phyloP scores from a whole-genome alignment of 1,139 yeast genomes.

The Saccharomycopsis hybrid region DNA sequence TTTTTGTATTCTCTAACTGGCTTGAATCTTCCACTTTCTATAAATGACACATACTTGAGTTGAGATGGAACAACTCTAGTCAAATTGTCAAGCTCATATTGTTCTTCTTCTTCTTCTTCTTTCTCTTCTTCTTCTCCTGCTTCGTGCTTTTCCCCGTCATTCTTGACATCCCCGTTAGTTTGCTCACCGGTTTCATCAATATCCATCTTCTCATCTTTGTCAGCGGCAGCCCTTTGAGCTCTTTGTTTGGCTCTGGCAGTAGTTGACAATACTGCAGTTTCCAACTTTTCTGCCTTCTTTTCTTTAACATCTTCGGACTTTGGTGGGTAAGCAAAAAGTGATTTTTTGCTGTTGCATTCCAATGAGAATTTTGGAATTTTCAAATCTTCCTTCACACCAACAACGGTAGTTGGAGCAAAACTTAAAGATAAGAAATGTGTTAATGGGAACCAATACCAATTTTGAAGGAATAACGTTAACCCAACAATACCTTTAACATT shows the following conservation, averaged over 20 bases:
- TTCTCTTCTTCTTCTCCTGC: conserved; percentile 26
- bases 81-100: conserved; percentile 69
- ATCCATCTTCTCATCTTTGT: conserved; percentile 36
- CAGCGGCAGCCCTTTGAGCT: conserved; percentile 68
- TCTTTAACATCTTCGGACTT: conserved; percentile 74
- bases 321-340: conserved; percentile 84
- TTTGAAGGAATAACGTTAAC: conserved; percentile 79
- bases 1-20: conserved; percentile 77
- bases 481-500: conserved; percentile 92
- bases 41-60: conserved; percentile 72
- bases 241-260: conserved; percentile 90
- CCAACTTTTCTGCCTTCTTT: conserved; percentile 82
- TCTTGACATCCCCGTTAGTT: conserved; percentile 25
- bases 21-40: conserved; percentile 66
- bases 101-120: conserved; percentile 30
- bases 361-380: conserved; percentile 81
- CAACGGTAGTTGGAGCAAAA: conserved; percentile 85
- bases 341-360: conserved; percentile 75
- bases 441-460: conserved; percentile 99
- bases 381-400: conserved; percentile 82
- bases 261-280: conserved; percentile 90
- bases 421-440: conserved; percentile 90
- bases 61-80: conserved; percentile 91
- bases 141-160: conserved; percentile 26
- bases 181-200: conserved; percentile 26